phyloP scores from a whole-genome alignment of 148 eudicot genomes.

The Rhododendron molle region DNA sequence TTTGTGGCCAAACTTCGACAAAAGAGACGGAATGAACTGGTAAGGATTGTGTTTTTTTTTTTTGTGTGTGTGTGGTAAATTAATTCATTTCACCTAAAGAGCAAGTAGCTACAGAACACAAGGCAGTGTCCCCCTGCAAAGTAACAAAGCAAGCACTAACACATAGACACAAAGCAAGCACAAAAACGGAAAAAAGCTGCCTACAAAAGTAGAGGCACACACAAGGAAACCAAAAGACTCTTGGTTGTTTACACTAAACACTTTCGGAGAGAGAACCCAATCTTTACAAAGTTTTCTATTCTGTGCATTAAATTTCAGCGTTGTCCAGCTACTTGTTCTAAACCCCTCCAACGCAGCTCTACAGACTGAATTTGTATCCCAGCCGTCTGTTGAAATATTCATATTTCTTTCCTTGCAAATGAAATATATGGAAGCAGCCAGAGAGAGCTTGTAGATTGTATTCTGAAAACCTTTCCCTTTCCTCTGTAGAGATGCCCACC shows the following conservation, averaged over 20 bases:
- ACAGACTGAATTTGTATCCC: not conserved
- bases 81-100: not conserved
- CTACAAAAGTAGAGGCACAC: not conserved
- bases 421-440: not conserved
- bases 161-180: not conserved
- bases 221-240: not conserved
- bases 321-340: not conserved
- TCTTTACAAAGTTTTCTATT: not conserved
- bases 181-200: not conserved
- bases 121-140: not conserved
- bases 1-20: constrained; percentile 13
- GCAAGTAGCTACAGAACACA: not conserved
- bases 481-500: not conserved
- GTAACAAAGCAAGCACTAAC: not conserved
- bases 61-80: not conserved
- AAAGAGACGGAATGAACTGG: constrained; percentile 8
- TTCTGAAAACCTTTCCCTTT: not conserved
- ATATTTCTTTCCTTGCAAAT: not conserved
- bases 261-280: not conserved
- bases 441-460: not conserved
- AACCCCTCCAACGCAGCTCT: too few relatives aligned
- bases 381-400: not conserved
- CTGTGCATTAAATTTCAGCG: not conserved
- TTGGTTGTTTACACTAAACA: not conserved
- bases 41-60: constrained; percentile 3